Evolutionary conservation across 306 rosid genomes (phyloP), one percentile per base, ranked within the genome.

Genomic region (Crataegus laevigata): DNA sequence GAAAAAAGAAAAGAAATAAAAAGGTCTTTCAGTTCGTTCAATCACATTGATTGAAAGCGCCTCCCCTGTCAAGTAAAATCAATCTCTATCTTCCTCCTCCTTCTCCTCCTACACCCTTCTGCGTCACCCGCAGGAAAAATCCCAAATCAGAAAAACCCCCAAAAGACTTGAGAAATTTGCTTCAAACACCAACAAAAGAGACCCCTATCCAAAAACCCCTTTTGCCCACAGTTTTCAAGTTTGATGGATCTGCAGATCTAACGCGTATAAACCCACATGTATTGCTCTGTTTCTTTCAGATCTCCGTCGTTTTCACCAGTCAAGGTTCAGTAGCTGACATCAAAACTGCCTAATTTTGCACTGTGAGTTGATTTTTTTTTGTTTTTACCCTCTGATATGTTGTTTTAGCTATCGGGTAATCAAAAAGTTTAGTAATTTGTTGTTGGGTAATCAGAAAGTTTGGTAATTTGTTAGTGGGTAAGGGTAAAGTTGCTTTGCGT

Each of bases 171-270:
- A 66, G 68, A 43, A 66, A 73, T 17, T 25, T 38, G 38, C 1
- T 24, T 13, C 18, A 5, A 12, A 38, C 43, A 63, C 11, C 7
- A 22, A 3, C 43, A 26, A 29, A 61, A 21, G 75, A 22, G 78
- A 32, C 34, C 79, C 76, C 63, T 68, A 30, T 74, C 57, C 80
- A 75, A 84, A 86, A 83, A 71, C 86, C 91, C 91, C 90, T 85
- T 74, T 80, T 82, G 64, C 77, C 75, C 82, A 75, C 68, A 11
- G 82, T 76, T 61, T 66, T 68, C 54, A 50, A 79, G 80, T 79
- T 79, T 76, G 87, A 82, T 87, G 82, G 91, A 93, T 93, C 97
- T 89, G 57, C 80, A 79, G 97, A 94, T 94, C 97, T 86, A 86
- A 82, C 82, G 45, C 80, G 81, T 72, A 84, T 77, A 40, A 66